phyloP scores from a whole-genome alignment of 1,284 basidiomycete genomes.

The Ceratobasidium sp. region DNA sequence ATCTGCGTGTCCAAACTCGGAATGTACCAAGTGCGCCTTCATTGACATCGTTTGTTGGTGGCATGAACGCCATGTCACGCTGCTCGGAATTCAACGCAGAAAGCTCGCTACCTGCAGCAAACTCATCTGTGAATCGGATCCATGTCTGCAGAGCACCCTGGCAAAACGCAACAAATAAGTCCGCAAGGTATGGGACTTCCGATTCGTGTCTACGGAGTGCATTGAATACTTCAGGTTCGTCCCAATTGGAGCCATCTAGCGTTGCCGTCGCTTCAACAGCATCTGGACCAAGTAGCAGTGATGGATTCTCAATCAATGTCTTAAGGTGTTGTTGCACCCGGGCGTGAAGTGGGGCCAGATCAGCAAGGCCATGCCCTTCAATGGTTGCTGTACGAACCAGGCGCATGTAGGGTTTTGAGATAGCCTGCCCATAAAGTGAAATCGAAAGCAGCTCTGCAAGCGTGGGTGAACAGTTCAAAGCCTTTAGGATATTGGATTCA shows the following conservation, averaged over 20 bases:
- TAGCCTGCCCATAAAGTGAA: constrained; percentile 54
- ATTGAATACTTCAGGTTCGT: constrained; percentile 47
- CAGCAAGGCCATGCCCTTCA: constrained; percentile 24
- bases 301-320: constrained; percentile 54
- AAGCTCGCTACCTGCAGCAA: constrained; percentile 46
- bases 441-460: constrained; percentile 58
- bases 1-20: constrained; percentile 29
- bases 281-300: constrained; percentile 51
- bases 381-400: constrained; percentile 51
- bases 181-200: constrained; percentile 52
- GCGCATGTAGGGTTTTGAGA: constrained; percentile 56
- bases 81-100: constrained; percentile 50
- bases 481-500: constrained; percentile 56
- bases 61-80: constrained; percentile 54
- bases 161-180: constrained; percentile 53
- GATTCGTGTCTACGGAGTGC: constrained; percentile 46
- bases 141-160: constrained; percentile 55
- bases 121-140: constrained; percentile 52
- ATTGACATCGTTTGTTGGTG: constrained; percentile 58
- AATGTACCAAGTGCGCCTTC: constrained; percentile 55
- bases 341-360: constrained; percentile 14
- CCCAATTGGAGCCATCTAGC: constrained; percentile 54
- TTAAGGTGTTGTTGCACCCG: constrained; percentile 47
- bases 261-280: constrained; percentile 47
- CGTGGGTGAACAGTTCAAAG: constrained; percentile 55